Percentiles rank a stretch among this genome's conserved stretches.
Evolutionary conservation across 75 land plant genomes (phyloP).

Genomic region (Sequoiadendron giganteum): DNA sequence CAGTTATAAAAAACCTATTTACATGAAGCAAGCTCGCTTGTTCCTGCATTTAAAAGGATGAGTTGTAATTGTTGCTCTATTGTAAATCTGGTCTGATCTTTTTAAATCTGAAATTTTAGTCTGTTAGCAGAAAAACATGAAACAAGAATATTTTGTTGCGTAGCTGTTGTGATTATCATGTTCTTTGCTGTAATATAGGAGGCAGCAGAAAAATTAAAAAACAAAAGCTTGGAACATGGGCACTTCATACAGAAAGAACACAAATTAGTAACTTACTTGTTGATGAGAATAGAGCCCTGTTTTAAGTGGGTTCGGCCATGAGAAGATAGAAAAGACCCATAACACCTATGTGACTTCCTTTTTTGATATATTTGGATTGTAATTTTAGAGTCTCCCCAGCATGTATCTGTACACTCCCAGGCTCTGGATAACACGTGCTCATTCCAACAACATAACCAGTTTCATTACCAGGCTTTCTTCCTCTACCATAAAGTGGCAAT

Average conservation of each 20-base stretch:
- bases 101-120: background rate
- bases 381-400: constrained; percentile 59
- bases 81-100: background rate
- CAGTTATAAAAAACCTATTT: background rate
- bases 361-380: constrained; percentile 56
- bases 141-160: background rate
- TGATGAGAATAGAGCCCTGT: background rate
- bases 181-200: background rate
- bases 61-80: background rate
- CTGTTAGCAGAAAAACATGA: background rate
- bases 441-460: constrained; percentile 86
- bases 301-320: constrained; percentile 36
- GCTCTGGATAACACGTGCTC: constrained; percentile 75
- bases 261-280: background rate
- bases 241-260: background rate
- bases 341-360: constrained; percentile 65
- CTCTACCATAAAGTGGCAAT: constrained; percentile 68
- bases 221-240: no score
- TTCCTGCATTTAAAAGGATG: background rate
- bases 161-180: background rate
- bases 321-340: constrained; percentile 81
- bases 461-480: constrained; percentile 76
- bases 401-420: constrained; percentile 53
- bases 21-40: background rate
- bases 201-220: background rate